Conservation (phyloP, 768 basidiomycete genomes). For the Tricholoma saponaceum region DNA sequence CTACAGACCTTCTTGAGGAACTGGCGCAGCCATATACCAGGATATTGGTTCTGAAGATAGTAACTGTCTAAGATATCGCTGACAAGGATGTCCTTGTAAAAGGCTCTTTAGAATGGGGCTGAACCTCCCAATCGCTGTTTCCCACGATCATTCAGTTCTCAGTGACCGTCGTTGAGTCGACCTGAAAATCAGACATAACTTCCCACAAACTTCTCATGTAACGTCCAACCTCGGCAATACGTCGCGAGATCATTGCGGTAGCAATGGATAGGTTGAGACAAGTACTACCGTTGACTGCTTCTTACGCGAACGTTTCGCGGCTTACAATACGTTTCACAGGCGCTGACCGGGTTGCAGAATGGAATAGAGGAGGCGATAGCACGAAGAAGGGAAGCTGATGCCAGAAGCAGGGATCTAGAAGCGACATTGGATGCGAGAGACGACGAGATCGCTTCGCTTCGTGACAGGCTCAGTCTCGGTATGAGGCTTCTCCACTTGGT, state of each 20-base stretch:
- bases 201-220: background rate
- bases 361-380: slow-evolving; percentile 20
- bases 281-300: background rate
- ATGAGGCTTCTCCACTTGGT: slow-evolving; percentile 8
- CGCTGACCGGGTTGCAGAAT: slow-evolving; percentile 17
- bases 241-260: background rate
- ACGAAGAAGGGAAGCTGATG: slow-evolving; percentile 25
- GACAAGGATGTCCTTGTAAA: background rate
- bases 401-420: slow-evolving; percentile 13
- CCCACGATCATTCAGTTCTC: slow-evolving; percentile 17
- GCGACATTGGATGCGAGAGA: slow-evolving; percentile 18
- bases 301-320: background rate
- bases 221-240: background rate
- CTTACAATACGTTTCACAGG: slow-evolving; percentile 11
- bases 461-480: slow-evolving; percentile 11
- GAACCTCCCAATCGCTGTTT: slow-evolving; percentile 7
- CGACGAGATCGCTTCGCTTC: slow-evolving; percentile 12
- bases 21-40: slow-evolving; percentile 56
- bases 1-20: slow-evolving; percentile 73
- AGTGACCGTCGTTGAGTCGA: background rate
- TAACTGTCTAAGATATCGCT: background rate
- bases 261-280: slow-evolving; percentile 12
- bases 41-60: background rate
- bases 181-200: background rate
- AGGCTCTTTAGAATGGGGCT: background rate